These are phyloP conservation scores for Lentinula guzmanii DNA, from an alignment of 768 basidiomycete genomes.

Conservation along the genomic window DNA sequence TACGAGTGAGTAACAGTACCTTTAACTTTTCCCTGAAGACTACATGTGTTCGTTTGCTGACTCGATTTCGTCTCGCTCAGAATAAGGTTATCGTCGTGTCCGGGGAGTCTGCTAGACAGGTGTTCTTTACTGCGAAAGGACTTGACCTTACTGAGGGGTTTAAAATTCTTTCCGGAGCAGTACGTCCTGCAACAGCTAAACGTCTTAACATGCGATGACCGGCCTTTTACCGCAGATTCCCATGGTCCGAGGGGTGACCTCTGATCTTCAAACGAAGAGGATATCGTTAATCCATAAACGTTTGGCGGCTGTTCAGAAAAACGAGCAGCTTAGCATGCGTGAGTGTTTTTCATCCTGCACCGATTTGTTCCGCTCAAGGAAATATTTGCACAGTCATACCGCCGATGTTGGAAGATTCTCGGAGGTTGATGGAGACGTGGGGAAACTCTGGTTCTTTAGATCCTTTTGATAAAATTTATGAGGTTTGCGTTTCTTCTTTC, in stretches of 20 bases:
- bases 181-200: constrained; percentile 29
- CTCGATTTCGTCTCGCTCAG: constrained; percentile 29
- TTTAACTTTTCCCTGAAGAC: constrained; percentile 8
- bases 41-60: neutral
- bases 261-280: constrained; percentile 55
- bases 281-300: constrained; percentile 69
- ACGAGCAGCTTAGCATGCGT: constrained; percentile 56
- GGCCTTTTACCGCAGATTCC: constrained; percentile 47
- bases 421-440: constrained; percentile 58
- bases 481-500: constrained; percentile 33
- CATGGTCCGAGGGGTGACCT: constrained; percentile 69
- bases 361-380: constrained; percentile 11
- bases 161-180: constrained; percentile 73
- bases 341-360: constrained; percentile 22
- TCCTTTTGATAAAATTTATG: constrained; percentile 66
- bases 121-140: constrained; percentile 64
- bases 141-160: constrained; percentile 78
- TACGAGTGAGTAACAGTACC: constrained; percentile 42
- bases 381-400: constrained; percentile 49
- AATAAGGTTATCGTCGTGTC: constrained; percentile 73
- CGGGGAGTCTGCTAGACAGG: constrained; percentile 61
- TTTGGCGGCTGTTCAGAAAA: constrained; percentile 55
- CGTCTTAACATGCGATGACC: constrained; percentile 11
- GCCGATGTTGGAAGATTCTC: constrained; percentile 58
- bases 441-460: constrained; percentile 59